A percentile compares a stretch with the other conserved stretches of the same genome.
Conservation (phyloP, 1,284 basidiomycete genomes). For the Spongiforma sp. region DNA sequence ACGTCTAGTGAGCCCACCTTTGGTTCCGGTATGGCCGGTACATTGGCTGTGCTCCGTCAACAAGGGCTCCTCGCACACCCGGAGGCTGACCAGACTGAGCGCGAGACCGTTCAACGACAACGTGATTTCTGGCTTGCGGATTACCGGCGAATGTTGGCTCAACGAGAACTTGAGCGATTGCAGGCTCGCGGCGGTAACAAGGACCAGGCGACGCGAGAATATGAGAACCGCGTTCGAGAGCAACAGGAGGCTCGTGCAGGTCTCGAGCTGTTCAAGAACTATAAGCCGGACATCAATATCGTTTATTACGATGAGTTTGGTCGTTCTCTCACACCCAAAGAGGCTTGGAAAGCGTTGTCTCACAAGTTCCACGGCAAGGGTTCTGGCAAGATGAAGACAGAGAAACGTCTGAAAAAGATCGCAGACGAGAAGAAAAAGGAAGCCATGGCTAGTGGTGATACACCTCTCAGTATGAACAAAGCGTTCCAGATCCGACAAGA, state of each 20-base stretch:
- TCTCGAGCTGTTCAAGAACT: constrained; percentile 87
- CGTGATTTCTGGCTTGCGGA: constrained; percentile 92
- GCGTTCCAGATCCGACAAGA: constrained; percentile 92
- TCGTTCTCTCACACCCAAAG: constrained; percentile 88
- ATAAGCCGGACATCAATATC: constrained; percentile 97
- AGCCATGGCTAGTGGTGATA: constrained; percentile 92
- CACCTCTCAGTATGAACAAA: constrained; percentile 89
- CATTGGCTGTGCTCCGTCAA: constrained; percentile 87
- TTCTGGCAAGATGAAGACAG: constrained; percentile 92
- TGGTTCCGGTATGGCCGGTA: constrained; percentile 85
- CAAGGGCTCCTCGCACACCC: constrained; percentile 86
- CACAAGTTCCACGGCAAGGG: constrained; percentile 98
- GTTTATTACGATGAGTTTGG: constrained; percentile 98
- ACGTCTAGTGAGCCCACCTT: constrained; percentile 78
- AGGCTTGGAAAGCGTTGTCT: constrained; percentile 95
- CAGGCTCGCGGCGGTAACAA: constrained; percentile 82
- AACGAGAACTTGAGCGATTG: constrained; percentile 81
- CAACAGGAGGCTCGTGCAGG: constrained; percentile 88
- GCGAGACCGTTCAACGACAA: constrained; percentile 84
- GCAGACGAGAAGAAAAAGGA: constrained; percentile 91
- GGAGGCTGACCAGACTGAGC: constrained; percentile 70
- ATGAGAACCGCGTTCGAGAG: constrained; percentile 91
- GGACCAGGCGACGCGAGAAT: constrained; percentile 94
- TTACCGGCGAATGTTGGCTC: constrained; percentile 74
- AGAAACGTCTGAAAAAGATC: constrained; percentile 93